Conservation (phyloP, 2,329 filamentous ascomycete genomes). For the Thielaviopsis musarum region DNA sequence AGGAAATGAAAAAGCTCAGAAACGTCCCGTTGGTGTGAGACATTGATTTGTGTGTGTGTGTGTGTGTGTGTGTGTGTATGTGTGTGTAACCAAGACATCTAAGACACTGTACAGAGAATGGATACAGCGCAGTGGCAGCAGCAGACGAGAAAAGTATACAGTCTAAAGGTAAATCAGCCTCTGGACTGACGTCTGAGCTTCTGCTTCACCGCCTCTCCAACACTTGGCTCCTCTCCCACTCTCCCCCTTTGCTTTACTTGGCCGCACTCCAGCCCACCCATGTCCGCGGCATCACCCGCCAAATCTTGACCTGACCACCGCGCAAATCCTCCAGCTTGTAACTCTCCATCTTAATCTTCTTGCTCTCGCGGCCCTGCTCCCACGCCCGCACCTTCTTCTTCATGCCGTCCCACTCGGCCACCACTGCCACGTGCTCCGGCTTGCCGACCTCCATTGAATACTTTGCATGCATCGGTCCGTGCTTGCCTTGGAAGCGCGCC, state of each 20-base stretch:
- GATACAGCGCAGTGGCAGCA: too few relatives aligned
- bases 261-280: conserved; percentile 73
- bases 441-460: conserved; percentile 80
- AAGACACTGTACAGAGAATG: too few relatives aligned
- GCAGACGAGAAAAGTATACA: too few relatives aligned
- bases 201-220: background rate
- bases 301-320: conserved; percentile 91
- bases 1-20: too few relatives aligned
- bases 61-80: too few relatives aligned
- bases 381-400: conserved; percentile 94
- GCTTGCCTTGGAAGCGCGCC: conserved; percentile 85
- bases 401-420: conserved; percentile 93
- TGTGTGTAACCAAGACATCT: too few relatives aligned
- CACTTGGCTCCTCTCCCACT: background rate
- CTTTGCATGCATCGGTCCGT: conserved; percentile 87
- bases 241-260: conserved; percentile 4
- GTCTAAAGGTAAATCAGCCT: too few relatives aligned
- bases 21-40: too few relatives aligned
- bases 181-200: too few relatives aligned
- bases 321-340: conserved; percentile 84
- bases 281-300: conserved; percentile 79
- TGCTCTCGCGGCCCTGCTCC: conserved; percentile 88
- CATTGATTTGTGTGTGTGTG: too few relatives aligned
- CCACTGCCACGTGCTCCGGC: conserved; percentile 74
- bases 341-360: conserved; percentile 85